phyloP scores from a whole-genome alignment of 225 moss, liverwort and hornwort species.

The Lunularia cruciata region DNA sequence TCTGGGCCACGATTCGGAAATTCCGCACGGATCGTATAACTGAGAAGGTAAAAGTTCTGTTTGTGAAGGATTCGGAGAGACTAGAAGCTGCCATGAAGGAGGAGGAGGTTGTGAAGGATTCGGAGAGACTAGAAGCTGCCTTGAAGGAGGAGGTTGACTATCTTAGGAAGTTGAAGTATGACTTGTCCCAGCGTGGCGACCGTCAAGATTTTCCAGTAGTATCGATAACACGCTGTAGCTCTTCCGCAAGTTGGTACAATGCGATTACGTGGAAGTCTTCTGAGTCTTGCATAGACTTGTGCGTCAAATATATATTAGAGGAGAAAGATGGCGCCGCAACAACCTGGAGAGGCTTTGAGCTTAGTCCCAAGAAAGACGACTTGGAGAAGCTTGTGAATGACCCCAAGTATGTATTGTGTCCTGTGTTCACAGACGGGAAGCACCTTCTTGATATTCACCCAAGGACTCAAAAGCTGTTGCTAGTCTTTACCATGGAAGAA shows the following conservation, averaged over 20 bases:
- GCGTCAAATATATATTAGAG: constrained; percentile 36
- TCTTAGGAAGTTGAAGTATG: not conserved
- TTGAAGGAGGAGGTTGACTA: not conserved
- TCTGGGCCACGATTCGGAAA: constrained; percentile 6
- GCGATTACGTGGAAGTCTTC: no score
- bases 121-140: not conserved
- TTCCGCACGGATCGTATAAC: not conserved
- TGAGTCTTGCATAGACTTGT: constrained; percentile 11
- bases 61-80: not conserved
- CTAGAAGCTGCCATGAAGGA: not conserved
- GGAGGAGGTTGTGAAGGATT: not conserved
- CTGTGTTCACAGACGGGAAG: constrained; percentile 14
- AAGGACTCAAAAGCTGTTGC: constrained; percentile 8
- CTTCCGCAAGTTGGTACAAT: not conserved
- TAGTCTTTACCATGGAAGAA: constrained; percentile 27
- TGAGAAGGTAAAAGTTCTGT: constrained; percentile 8
- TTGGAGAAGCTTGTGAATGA: constrained; percentile 24
- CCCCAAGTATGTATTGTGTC: constrained; percentile 14
- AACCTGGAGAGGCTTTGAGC: constrained; percentile 34
- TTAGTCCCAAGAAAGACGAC: constrained; percentile 42
- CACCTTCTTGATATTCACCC: constrained; percentile 44
- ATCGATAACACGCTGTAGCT: not conserved
- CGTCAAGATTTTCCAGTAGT: no score
- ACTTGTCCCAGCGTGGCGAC: not conserved
- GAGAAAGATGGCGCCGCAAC: no score